These are phyloP conservation scores for Cercospora citrullina DNA, from an alignment of 2,329 filamentous ascomycete species.

Conservation along the genomic window DNA sequence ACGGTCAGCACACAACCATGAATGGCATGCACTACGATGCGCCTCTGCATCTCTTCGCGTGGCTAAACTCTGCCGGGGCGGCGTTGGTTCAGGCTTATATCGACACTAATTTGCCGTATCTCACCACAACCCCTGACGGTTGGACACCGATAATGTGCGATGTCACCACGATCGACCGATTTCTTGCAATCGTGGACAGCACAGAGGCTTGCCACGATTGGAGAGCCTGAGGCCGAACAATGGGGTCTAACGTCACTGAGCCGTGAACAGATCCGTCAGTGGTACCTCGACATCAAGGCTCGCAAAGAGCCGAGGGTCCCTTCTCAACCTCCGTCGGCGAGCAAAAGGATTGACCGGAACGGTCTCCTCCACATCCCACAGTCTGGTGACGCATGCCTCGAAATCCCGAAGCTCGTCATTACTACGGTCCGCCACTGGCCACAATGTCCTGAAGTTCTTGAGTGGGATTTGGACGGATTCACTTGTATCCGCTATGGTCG, in stretches of 20 bases:
- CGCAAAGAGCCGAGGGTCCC: not conserved
- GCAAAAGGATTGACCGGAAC: not conserved
- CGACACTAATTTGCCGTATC: not conserved
- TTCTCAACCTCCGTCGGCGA: not conserved
- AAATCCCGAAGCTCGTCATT: not conserved
- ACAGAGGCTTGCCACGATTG: not conserved
- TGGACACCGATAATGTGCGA: not conserved
- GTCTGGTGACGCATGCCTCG: not conserved
- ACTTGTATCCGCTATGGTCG: not conserved
- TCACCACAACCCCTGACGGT: not conserved
- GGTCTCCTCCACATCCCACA: not conserved
- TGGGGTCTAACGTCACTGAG: not conserved
- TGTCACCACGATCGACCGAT: not conserved
- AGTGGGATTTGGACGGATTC: too few species aligned
- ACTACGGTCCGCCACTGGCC: not conserved
- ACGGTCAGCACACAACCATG: too few species aligned
- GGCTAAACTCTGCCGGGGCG: not conserved
- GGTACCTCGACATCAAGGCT: not conserved
- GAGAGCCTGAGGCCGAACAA: not conserved
- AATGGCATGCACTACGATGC: too few species aligned
- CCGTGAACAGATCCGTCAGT: not conserved
- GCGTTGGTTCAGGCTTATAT: not conserved
- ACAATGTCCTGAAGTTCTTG: not conserved
- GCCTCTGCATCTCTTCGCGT: not conserved
- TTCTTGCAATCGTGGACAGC: not conserved